Conservation (phyloP, 257 asterid genomes). For the Petunia axillaris region DNA sequence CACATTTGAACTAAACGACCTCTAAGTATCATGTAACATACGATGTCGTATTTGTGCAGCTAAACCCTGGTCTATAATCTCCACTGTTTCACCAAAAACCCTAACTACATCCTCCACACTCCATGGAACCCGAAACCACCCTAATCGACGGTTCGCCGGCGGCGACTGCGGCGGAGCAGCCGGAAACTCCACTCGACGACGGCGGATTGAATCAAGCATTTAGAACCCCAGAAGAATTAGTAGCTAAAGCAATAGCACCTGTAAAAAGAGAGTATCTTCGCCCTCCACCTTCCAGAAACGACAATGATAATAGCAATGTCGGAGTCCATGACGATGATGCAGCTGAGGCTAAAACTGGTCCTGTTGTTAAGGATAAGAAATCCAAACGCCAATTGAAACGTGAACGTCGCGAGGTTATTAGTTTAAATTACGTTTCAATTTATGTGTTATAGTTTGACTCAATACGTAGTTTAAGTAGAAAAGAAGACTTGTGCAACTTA, state of each 20-base stretch:
- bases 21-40: too few relatives aligned
- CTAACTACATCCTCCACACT: background rate
- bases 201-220: constrained; percentile 1
- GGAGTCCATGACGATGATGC: constrained; percentile 32
- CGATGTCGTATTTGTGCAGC: too few relatives aligned
- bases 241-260: constrained; percentile 86
- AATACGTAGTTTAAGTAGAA: too few relatives aligned
- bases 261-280: constrained; percentile 71
- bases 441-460: too few relatives aligned
- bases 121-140: constrained; percentile 10
- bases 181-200: background rate
- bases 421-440: too few relatives aligned
- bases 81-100: background rate
- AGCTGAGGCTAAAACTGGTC: constrained; percentile 40
- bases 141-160: background rate
- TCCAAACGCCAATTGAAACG: constrained; percentile 96
- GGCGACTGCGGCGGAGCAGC: background rate
- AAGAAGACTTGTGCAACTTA: too few relatives aligned
- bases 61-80: background rate
- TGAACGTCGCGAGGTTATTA: constrained; percentile 74
- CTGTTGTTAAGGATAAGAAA: constrained; percentile 72
- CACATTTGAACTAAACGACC: too few relatives aligned
- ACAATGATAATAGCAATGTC: background rate
- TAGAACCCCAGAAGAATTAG: constrained; percentile 62
- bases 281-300: constrained; percentile 62